Conservation (phyloP, 371 early-diverging fungal species). For the Apophysomyces sp. region DNA sequence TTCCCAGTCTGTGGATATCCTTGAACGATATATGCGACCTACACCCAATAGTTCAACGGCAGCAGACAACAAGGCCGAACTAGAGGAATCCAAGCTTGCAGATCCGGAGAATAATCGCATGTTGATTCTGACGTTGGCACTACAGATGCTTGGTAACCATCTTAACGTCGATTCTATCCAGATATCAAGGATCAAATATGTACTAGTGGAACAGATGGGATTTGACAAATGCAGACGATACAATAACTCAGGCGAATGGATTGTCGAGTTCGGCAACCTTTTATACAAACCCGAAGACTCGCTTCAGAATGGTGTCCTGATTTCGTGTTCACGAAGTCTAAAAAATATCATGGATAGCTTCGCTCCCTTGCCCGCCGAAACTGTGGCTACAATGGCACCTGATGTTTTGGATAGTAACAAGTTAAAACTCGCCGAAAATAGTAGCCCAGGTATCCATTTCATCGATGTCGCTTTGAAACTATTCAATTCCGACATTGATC, state of each 20-base stretch:
- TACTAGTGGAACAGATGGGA: conserved; percentile 39
- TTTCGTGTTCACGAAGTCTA: conserved; percentile 38
- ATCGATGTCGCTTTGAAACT: conserved; percentile 52
- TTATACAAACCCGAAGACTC: conserved; percentile 33
- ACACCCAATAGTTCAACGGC: neutral
- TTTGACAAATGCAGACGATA: conserved; percentile 39
- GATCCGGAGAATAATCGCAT: conserved; percentile 47
- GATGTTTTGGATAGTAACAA: conserved; percentile 33
- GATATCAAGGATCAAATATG: conserved; percentile 40
- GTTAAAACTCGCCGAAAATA: conserved; percentile 39
- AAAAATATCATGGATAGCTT: conserved; percentile 56
- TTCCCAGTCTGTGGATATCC: conserved; percentile 20
- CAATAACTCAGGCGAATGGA: conserved; percentile 28
- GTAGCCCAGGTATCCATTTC: conserved; percentile 45
- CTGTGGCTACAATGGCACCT: conserved; percentile 37
- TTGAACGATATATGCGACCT: conserved; percentile 33
- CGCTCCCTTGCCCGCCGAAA: conserved; percentile 44
- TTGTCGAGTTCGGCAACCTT: conserved; percentile 37
- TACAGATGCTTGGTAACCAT: conserved; percentile 54
- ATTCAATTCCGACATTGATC: conserved; percentile 44
- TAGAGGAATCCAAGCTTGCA: conserved; percentile 2
- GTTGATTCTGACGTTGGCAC: conserved; percentile 42
- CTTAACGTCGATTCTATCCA: conserved; percentile 35
- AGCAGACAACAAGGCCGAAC: neutral
- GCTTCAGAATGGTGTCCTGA: conserved; percentile 33